Evolutionary conservation across 306 rosid species (phyloP).

Genomic region (Trichosanthes cucumerina): DNA sequence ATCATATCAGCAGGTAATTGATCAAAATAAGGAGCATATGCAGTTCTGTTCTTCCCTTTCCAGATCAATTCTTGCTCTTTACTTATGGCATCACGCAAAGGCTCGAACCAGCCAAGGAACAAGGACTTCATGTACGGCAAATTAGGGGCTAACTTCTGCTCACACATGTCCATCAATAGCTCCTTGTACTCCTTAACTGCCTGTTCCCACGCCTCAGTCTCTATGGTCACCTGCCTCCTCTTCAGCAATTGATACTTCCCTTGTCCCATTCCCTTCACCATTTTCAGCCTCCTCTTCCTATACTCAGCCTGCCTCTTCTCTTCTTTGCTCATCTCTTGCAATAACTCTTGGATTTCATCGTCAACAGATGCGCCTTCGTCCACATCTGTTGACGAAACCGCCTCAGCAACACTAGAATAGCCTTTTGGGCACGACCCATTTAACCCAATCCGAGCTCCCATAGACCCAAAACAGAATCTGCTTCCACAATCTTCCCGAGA

Average conservation of each 20-base stretch:
- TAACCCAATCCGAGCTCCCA: constrained; percentile 16
- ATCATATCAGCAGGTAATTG: constrained; percentile 76
- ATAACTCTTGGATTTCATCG: constrained; percentile 37
- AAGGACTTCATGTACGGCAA: constrained; percentile 79
- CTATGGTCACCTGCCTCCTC: constrained; percentile 69
- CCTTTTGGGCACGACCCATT: constrained; percentile 30
- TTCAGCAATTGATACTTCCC: constrained; percentile 34
- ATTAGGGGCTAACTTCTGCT: constrained; percentile 80
- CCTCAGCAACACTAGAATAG: constrained; percentile 57
- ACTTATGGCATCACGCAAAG: constrained; percentile 50
- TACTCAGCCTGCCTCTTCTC: constrained; percentile 21
- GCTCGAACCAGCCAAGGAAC: constrained; percentile 98
- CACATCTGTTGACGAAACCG: constrained; percentile 47
- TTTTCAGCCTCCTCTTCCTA: constrained; percentile 18
- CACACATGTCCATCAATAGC: constrained; percentile 82
- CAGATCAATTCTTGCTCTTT: constrained; percentile 52
- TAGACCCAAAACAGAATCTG: constrained; percentile 13
- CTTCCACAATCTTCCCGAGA: neutral
- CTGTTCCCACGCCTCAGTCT: constrained; percentile 80
- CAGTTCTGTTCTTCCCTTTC: constrained; percentile 29
- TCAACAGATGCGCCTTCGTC: constrained; percentile 48
- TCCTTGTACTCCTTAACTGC: constrained; percentile 77
- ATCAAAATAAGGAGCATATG: constrained; percentile 46
- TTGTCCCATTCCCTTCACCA: constrained; percentile 28
- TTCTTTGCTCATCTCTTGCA: constrained; percentile 43